Conservation (phyloP, 1,284 basidiomycete genomes). For the Anthracocystis setariae region DNA sequence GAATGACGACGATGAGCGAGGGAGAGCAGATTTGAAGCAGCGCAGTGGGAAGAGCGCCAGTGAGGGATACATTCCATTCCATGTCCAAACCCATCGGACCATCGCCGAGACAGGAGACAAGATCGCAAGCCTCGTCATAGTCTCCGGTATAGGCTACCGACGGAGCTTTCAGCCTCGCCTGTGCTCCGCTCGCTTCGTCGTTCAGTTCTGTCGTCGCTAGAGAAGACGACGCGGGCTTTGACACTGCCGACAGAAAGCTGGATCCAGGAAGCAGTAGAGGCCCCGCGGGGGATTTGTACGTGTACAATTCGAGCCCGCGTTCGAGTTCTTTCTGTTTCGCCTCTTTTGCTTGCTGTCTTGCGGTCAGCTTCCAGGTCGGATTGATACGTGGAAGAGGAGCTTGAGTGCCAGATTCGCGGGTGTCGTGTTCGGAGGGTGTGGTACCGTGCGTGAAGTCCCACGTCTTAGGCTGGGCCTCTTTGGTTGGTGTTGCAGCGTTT, state of each 20-base stretch:
- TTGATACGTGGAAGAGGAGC: not conserved
- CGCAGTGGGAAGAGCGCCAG: conserved; percentile 24
- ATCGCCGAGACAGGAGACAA: conserved; percentile 27
- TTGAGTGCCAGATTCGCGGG: not conserved
- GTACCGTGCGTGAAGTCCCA: conserved; percentile 32
- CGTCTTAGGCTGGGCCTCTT: conserved; percentile 27
- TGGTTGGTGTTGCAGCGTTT: not conserved
- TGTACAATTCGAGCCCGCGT: conserved; percentile 18
- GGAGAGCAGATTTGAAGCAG: conserved; percentile 50
- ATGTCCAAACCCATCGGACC: conserved; percentile 54
- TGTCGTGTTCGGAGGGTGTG: not conserved
- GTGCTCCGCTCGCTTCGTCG: not conserved
- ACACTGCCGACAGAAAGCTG: conserved; percentile 12
- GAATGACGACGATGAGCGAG: conserved; percentile 45
- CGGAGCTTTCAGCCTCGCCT: conserved; percentile 18
- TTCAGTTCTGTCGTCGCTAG: conserved; percentile 4
- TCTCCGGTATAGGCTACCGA: conserved; percentile 35
- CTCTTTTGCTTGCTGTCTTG: conserved; percentile 16
- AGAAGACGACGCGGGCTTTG: conserved; percentile 13
- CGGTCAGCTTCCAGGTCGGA: not conserved
- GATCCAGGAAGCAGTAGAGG: conserved; percentile 10
- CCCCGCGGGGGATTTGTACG: conserved; percentile 21
- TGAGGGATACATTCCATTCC: conserved; percentile 51
- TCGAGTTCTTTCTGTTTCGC: conserved; percentile 25
- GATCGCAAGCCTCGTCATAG: conserved; percentile 30